Conservation (phyloP, 116 monocot species). For the Iris pallida region DNA sequence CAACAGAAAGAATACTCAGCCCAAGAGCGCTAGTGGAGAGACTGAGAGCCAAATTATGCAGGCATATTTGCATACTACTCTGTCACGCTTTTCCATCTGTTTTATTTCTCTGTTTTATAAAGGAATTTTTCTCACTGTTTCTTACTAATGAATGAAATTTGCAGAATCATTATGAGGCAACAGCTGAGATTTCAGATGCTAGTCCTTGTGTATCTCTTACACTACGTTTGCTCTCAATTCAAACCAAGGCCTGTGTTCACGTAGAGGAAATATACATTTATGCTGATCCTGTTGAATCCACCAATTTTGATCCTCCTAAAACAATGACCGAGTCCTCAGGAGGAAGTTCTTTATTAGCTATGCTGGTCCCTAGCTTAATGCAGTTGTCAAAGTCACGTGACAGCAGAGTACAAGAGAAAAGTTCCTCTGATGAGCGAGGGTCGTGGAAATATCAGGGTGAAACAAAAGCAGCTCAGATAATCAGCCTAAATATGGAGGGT, state of each 20-base stretch:
- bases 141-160: conserved; percentile 5
- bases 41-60: conserved; percentile 22
- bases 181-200: conserved; percentile 80
- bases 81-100: neutral
- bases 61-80: conserved; percentile 20
- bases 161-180: conserved; percentile 82
- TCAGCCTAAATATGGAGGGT: neutral
- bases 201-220: conserved; percentile 66
- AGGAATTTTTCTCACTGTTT: neutral
- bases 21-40: conserved; percentile 8
- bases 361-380: conserved; percentile 74
- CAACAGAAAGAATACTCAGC: conserved; percentile 6
- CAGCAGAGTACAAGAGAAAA: conserved; percentile 17
- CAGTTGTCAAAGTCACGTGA: conserved; percentile 54
- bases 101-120: neutral
- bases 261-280: conserved; percentile 83
- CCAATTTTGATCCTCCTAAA: conserved; percentile 18
- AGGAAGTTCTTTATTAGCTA: conserved; percentile 58
- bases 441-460: conserved; percentile 9
- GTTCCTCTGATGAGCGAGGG: conserved; percentile 16
- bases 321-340: conserved; percentile 17
- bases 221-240: conserved; percentile 80
- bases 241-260: conserved; percentile 50
- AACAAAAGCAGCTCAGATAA: conserved; percentile 19
- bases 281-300: conserved; percentile 68